Percentiles rank a stretch among this genome's conserved stretches.
These are phyloP conservation scores for Rhizophagus clarus DNA, from an alignment of 192 early-diverging fungal species.

Conservation along the genomic window DNA sequence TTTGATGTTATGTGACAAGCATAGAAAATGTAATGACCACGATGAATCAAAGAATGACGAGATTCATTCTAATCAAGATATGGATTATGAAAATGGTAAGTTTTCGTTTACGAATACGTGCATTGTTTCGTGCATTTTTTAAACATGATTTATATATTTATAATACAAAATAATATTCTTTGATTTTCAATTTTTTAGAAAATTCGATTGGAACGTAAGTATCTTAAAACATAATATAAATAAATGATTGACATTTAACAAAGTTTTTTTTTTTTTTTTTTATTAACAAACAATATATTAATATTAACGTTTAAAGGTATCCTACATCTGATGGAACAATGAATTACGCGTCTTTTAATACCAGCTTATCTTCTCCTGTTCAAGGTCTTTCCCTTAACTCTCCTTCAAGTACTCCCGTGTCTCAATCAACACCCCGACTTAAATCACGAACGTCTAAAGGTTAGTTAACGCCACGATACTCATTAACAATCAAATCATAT, in stretches of 20 bases:
- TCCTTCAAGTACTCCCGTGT: neutral
- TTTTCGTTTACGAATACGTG: no score
- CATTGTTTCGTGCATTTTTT: no score
- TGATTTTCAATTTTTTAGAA: neutral
- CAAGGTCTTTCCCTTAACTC: neutral
- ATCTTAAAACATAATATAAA: neutral
- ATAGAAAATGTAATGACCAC: constrained; percentile 29
- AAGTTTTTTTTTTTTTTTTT: neutral
- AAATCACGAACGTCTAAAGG: neutral
- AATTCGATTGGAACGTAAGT: constrained; percentile 4
- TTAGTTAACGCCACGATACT: neutral
- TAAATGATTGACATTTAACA: neutral
- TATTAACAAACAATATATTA: neutral
- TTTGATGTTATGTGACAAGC: constrained; percentile 37
- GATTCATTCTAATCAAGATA: constrained; percentile 16
- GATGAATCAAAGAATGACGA: constrained; percentile 5
- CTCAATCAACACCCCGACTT: neutral
- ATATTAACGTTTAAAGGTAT: neutral
- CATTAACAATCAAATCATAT: neutral
- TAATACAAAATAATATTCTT: neutral
- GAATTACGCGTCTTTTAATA: neutral
- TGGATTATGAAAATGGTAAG: constrained; percentile 3
- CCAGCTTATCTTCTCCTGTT: neutral
- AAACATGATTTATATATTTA: neutral
- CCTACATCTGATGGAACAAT: neutral